Percentiles rank a stretch among this genome's conserved stretches.
Conservation (phyloP, 2,329 filamentous ascomycete genomes). For the Fusarium tuaranense region DNA sequence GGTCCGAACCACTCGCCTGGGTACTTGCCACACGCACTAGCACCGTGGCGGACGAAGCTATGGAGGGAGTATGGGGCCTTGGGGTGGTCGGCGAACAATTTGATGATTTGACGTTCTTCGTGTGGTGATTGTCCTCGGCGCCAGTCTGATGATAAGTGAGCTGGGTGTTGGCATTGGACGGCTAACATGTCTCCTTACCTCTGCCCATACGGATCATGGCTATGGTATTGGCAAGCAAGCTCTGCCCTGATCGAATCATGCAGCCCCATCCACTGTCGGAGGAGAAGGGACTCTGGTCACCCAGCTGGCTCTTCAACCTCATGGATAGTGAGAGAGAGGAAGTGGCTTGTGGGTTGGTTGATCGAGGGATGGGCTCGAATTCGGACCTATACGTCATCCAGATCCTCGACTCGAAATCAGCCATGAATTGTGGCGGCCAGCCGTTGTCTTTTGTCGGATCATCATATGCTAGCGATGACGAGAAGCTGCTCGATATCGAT, state of each 20-base stretch:
- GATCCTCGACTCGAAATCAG: conserved; percentile 91
- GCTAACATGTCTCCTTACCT: conserved; percentile 62
- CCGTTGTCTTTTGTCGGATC: conserved; percentile 62
- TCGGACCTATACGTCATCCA: conserved; percentile 97
- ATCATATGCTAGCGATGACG: conserved; percentile 63
- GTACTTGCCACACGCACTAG: conserved; percentile 88
- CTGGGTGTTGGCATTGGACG: background rate
- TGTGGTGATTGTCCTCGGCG: conserved; percentile 68
- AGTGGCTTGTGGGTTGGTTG: conserved; percentile 76
- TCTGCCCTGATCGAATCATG: conserved; percentile 98
- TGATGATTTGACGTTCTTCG: conserved; percentile 78
- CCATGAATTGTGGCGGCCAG: conserved; percentile 88
- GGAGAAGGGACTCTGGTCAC: conserved; percentile 84
- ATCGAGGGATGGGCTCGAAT: conserved; percentile 85
- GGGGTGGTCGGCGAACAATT: conserved; percentile 88
- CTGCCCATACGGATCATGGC: conserved; percentile 79
- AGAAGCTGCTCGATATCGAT: conserved; percentile 63
- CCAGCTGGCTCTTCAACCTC: conserved; percentile 82
- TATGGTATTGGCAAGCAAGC: conserved; percentile 88
- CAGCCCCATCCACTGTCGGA: conserved; percentile 98
- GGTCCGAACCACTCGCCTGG: conserved; percentile 99
- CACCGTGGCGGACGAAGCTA: conserved; percentile 90
- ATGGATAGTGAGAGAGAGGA: conserved; percentile 84
- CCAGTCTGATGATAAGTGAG: conserved; percentile 70
- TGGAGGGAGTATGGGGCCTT: conserved; percentile 94